Evolutionary conservation across 257 asterid genomes (phyloP), one percentile per base, ranked within the genome.

Genomic region (Solanum acaule): DNA sequence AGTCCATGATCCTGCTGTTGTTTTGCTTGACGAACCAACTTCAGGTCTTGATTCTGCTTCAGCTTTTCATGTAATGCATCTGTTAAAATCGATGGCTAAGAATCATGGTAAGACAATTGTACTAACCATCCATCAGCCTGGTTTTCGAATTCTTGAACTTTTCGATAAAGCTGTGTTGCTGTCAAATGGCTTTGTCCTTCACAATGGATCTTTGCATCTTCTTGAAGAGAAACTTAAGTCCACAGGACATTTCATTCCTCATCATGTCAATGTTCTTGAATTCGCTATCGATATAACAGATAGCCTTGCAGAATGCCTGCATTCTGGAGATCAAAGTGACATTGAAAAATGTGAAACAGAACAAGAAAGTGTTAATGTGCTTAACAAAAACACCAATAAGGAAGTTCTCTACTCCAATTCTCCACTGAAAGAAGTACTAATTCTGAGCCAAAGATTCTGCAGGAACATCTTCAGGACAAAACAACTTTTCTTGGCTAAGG

Each of bases 11-110:
- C 99, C 98, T 1, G 87, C 92, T 23, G 96, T 96, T 67, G 87
- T 96, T 44, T 90, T 96, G 18, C 94, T 96, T 4, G 98, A 96
- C 61, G 99, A 96, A 81, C 98, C 98, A 6, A 95, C 98, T 10
- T 96, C 96, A 2, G 99, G 98, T 75, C 98, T 96, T 4, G 99
- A 96, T 88, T 94, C 98, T 0, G 95, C 93, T n/a, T 91, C 98
- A 29, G 96, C 99, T 0, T 91, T 94, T 18, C 94, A 94, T 38
- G 92, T 94, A 9, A 89, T 93, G 91, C 15, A 67, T 61, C 44
- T 94, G 25, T 96, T 96, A 15, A 93, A 92, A 87, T 89, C 95
- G 40, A 91, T 96, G 95, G 94, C 98, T 5, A 90, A 85, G 90
- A 91, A 91, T 37, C 95, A 90, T 61, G 86, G 88, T 18, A 95